Evolutionary conservation across 106 monocot species (phyloP), one percentile per base, ranked within the genome.

Genomic region (Dendrobium huoshanense): DNA sequence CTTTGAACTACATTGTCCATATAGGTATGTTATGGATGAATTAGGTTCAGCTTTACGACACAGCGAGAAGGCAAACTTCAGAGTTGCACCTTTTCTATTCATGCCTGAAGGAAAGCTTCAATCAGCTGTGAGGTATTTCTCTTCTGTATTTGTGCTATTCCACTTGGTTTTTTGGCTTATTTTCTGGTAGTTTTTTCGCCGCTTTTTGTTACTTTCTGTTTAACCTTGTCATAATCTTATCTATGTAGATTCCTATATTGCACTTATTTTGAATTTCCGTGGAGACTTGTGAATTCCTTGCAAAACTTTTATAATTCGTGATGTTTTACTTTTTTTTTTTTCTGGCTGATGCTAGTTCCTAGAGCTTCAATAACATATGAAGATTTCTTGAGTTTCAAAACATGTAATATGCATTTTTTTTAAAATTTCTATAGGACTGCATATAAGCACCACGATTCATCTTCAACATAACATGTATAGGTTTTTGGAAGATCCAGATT

Each of bases 11-110:
- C 37, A 10, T 15, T 70, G 33, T 9, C 31, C 54, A 55, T 77
- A 73, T 83, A 97, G 97, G 90, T 99, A 99, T 90, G 95, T 99
- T 47, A 99, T 99, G 98, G 98, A 99, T 87, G 98, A 99, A 87
- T 64, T 95, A 85, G 98, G 98, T 79, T 99, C 98, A 87, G 92
- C 98, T 72, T 82, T 92, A 83, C 85, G 95, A 20, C 95, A 99
- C 41, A 99, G 92, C 79, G 98, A 99, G 65, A 77, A 89, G 79
- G 89, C 92, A 54, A 99, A 99, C 77, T 99, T 99, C 70, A 91
- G 87, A 79, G 81, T 95, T 29, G 88, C 98, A 83, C 98, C 98
- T 77, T 99, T 99, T 82, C 79, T 99, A 16, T 99, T 81, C 85
- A 95, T 99, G 98, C 95, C 95, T 51, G 91, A 95, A 31, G 98